Evolutionary conservation across 345 rosid species (phyloP).

Genomic region (Rubroshorea leprosula): DNA sequence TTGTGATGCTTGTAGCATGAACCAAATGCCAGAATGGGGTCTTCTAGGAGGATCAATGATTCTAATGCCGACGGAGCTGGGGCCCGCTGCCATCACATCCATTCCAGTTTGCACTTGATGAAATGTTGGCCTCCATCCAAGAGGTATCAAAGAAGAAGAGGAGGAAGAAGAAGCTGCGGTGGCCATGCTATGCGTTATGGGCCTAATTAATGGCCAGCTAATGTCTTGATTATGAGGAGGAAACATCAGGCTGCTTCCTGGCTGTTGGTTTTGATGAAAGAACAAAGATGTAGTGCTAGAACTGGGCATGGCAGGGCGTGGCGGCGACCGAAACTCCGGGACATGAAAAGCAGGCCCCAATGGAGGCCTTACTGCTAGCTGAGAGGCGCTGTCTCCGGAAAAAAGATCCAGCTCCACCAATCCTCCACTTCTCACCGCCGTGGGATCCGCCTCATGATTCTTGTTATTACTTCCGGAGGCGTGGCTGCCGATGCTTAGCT

Average conservation of each 20-base stretch:
- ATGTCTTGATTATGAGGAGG: conserved; percentile 44
- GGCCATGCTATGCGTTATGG: conserved; percentile 35
- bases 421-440: conserved; percentile 29
- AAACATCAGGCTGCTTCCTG: conserved; percentile 31
- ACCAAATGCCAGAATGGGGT: conserved; percentile 92
- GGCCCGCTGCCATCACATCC: conserved; percentile 58
- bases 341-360: conserved; percentile 35
- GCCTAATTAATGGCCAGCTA: conserved; percentile 67
- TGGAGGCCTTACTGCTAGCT: conserved; percentile 19
- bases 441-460: conserved; percentile 24
- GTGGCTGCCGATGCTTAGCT: conserved; percentile 59
- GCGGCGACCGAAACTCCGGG: conserved; percentile 36
- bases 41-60: conserved; percentile 78
- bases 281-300: conserved; percentile 23
- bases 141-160: conserved; percentile 47
- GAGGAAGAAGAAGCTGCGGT: conserved; percentile 31
- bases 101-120: conserved; percentile 44
- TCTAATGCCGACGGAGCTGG: conserved; percentile 35
- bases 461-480: conserved; percentile 15
- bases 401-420: conserved; percentile 68
- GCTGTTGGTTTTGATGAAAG: conserved; percentile 43
- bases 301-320: conserved; percentile 21
- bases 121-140: conserved; percentile 50
- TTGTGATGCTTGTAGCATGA: conserved; percentile 81
- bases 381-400: conserved; percentile 23